A percentile compares a stretch with the other conserved stretches of the same genome.
Conservation (phyloP, 192 early-diverging fungal genomes). For the Backusella liffmaniae region DNA sequence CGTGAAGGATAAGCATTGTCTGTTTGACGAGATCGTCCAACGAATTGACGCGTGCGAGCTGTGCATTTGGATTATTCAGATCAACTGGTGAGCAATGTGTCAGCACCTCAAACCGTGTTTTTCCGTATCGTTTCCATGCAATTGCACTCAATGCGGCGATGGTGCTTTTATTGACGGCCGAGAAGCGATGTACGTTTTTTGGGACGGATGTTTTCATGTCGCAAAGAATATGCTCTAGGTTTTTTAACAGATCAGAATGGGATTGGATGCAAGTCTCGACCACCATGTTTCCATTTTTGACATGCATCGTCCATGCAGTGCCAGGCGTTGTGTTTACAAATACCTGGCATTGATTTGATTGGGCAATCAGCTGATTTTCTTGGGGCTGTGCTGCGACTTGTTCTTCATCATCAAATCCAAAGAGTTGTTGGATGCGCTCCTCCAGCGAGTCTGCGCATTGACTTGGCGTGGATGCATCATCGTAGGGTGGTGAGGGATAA, state of each 20-base stretch:
- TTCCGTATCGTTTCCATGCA: constrained; percentile 1
- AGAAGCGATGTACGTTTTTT: background rate
- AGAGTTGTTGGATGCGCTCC: background rate
- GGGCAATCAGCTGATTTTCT: background rate
- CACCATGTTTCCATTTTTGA: background rate
- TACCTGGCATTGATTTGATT: background rate
- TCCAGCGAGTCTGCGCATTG: background rate
- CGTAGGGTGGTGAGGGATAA: background rate
- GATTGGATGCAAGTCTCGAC: constrained; percentile 4
- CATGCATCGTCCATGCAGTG: background rate
- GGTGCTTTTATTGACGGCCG: background rate
- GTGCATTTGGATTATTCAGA: background rate
- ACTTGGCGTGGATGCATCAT: background rate
- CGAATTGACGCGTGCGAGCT: background rate
- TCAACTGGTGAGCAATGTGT: background rate
- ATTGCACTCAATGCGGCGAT: background rate
- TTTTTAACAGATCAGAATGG: background rate
- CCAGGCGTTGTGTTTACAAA: background rate
- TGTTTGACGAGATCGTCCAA: background rate
- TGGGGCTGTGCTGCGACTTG: background rate
- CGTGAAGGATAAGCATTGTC: background rate
- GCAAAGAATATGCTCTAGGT: background rate
- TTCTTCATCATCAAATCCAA: background rate
- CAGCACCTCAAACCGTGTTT: background rate
- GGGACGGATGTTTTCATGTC: background rate